Evolutionary conservation across 495 filamentous ascomycete species (phyloP).

Genomic region (Penicilliopsis zonata): DNA sequence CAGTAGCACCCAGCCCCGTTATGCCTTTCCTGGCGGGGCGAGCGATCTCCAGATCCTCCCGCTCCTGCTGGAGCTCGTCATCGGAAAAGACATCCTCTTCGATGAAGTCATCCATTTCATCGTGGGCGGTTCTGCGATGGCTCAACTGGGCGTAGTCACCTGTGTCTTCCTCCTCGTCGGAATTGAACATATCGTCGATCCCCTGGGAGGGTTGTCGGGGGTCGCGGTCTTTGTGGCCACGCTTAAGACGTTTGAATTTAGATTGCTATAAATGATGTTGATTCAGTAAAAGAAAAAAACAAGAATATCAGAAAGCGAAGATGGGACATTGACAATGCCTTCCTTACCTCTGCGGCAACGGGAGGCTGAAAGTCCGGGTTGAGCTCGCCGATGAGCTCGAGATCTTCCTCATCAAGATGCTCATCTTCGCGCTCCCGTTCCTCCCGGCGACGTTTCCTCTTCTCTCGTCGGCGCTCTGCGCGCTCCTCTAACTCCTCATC

Average conservation of each 20-base stretch:
- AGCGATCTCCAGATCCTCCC: constrained; percentile 80
- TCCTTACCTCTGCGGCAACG: constrained; percentile 48
- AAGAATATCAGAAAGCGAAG: not conserved
- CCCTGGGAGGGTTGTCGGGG: constrained; percentile 47
- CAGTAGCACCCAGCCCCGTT: constrained; percentile 42
- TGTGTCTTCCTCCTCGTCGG: constrained; percentile 78
- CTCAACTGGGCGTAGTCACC: constrained; percentile 44
- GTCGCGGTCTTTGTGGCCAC: constrained; percentile 70
- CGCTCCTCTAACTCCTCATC: constrained; percentile 69
- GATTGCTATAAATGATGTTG: constrained; percentile 35
- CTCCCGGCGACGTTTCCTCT: constrained; percentile 56
- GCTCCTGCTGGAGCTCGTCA: constrained; percentile 62
- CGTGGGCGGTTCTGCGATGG: constrained; percentile 42
- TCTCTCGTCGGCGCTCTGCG: constrained; percentile 47
- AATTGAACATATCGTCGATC: constrained; percentile 78
- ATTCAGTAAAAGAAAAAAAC: not conserved
- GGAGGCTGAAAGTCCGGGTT: constrained; percentile 57
- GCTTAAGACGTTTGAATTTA: constrained; percentile 92
- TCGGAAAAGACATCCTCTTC: constrained; percentile 90
- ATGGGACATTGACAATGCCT: not conserved
- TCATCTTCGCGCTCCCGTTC: constrained; percentile 79
- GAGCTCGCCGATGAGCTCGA: constrained; percentile 82
- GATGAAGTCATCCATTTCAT: constrained; percentile 96
- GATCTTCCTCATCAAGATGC: constrained; percentile 85
- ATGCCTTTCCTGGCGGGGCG: constrained; percentile 54